phyloP scores from a whole-genome alignment of 768 basidiomycete genomes.

The Hygrophorus pudorinus region DNA sequence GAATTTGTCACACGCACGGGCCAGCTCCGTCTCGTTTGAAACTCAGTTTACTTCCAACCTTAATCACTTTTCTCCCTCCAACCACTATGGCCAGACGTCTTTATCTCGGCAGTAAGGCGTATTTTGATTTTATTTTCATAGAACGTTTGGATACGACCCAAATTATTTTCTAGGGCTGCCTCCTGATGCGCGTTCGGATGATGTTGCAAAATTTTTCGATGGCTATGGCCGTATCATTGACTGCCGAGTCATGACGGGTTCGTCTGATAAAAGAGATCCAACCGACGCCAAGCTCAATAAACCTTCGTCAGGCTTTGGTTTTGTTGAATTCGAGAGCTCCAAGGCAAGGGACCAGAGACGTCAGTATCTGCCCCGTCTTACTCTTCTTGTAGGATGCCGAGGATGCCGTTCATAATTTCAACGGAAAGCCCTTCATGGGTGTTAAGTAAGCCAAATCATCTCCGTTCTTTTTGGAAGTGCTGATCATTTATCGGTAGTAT shows the following conservation, averaged over 20 bases:
- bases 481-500: constrained; percentile 41
- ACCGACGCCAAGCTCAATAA: constrained; percentile 14
- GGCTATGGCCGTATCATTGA: constrained; percentile 84
- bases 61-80: constrained; percentile 22
- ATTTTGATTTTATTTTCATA: constrained; percentile 2
- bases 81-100: constrained; percentile 73
- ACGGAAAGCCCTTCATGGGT: constrained; percentile 86
- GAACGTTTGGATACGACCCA: constrained; percentile 1
- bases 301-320: constrained; percentile 69
- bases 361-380: constrained; percentile 1
- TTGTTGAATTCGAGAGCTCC: constrained; percentile 88
- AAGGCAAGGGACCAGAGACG: constrained; percentile 34
- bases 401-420: constrained; percentile 80
- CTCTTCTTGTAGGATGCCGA: constrained; percentile 70
- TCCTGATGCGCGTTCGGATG: constrained; percentile 71
- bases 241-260: constrained; percentile 92
- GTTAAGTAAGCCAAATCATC: constrained; percentile 43
- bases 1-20: constrained; percentile 10
- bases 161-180: constrained; percentile 51
- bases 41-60: constrained; percentile 1
- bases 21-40: constrained; percentile 1
- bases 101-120: constrained; percentile 69
- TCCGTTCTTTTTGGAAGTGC: background rate
- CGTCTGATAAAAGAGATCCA: constrained; percentile 17
- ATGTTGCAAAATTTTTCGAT: constrained; percentile 83